These are phyloP conservation scores for Brettanomyces nanus DNA, from an alignment of 805 yeast species.

Conservation along the genomic window DNA sequence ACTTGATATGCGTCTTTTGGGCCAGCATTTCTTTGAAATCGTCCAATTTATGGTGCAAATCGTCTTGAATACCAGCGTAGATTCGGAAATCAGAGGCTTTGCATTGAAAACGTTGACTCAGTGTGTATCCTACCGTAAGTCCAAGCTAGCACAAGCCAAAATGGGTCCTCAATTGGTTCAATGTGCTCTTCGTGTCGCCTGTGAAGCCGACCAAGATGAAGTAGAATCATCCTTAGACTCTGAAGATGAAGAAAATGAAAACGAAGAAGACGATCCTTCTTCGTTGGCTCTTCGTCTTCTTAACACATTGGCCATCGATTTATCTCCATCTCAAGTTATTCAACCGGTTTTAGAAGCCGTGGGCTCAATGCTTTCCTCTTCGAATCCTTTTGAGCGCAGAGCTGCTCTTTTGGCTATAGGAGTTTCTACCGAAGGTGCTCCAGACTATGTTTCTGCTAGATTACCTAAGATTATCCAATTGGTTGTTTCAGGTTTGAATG, in stretches of 20 bases:
- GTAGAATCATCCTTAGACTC: constrained; percentile 65
- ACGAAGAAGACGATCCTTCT: constrained; percentile 80
- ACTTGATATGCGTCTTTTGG: constrained; percentile 70
- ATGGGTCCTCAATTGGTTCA: constrained; percentile 75
- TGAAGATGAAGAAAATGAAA: constrained; percentile 87
- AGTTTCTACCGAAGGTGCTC: constrained; percentile 85
- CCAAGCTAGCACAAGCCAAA: constrained; percentile 70
- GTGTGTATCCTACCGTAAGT: constrained; percentile 70
- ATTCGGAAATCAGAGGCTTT: constrained; percentile 74
- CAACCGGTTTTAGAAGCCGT: constrained; percentile 66
- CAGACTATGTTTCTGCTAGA: constrained; percentile 79
- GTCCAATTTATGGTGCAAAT: constrained; percentile 70
- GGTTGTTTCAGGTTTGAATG: constrained; percentile 69
- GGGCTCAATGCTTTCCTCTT: constrained; percentile 46
- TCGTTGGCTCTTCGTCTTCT: constrained; percentile 73
- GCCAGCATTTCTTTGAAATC: constrained; percentile 63
- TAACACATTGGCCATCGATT: constrained; percentile 67
- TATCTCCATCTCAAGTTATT: constrained; percentile 91
- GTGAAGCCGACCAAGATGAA: constrained; percentile 67
- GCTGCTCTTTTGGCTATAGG: constrained; percentile 80
- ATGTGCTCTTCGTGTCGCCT: constrained; percentile 66
- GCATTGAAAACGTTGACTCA: constrained; percentile 81
- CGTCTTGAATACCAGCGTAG: constrained; percentile 55
- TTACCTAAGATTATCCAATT: constrained; percentile 65
- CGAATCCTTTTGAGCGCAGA: constrained; percentile 74